These are phyloP conservation scores for Phytopythium sindhum DNA, from an alignment of 352 stramenopile genomes.

Conservation along the genomic window DNA sequence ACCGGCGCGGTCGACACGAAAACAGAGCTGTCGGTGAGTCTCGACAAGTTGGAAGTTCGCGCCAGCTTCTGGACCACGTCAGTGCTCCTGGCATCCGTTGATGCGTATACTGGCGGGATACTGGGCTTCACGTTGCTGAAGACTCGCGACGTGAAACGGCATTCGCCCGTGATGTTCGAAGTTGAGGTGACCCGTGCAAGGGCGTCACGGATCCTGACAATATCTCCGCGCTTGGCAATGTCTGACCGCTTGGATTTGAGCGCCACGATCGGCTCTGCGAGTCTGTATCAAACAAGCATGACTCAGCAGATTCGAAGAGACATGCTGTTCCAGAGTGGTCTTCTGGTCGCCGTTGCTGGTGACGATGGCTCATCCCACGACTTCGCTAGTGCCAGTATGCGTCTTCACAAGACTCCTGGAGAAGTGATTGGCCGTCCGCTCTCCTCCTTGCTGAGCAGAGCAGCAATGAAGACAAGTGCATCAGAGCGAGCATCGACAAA, in stretches of 20 bases:
- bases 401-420: conserved; percentile 5
- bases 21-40: background rate
- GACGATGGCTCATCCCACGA: background rate
- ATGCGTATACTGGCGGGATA: conserved; percentile 1
- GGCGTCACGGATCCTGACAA: conserved; percentile 19
- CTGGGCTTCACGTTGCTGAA: background rate
- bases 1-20: background rate
- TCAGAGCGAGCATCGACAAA: background rate
- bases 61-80: conserved; percentile 9
- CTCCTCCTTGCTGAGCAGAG: background rate
- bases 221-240: conserved; percentile 16
- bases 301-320: background rate
- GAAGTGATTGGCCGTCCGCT: background rate
- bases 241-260: conserved; percentile 26
- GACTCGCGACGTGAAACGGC: no score
- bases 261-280: conserved; percentile 25
- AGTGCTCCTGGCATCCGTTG: conserved; percentile 10
- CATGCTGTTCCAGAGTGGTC: conserved; percentile 28
- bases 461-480: background rate
- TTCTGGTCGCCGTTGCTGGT: background rate
- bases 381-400: background rate
- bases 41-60: conserved; percentile 2
- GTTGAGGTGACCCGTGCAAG: conserved; percentile 24
- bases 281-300: conserved; percentile 12
- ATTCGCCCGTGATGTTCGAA: conserved; percentile 15